Percentiles rank a stretch among this genome's conserved stretches.
phyloP scores from a whole-genome alignment of 768 basidiomycete species.

The Auriscalpium microsporum region DNA sequence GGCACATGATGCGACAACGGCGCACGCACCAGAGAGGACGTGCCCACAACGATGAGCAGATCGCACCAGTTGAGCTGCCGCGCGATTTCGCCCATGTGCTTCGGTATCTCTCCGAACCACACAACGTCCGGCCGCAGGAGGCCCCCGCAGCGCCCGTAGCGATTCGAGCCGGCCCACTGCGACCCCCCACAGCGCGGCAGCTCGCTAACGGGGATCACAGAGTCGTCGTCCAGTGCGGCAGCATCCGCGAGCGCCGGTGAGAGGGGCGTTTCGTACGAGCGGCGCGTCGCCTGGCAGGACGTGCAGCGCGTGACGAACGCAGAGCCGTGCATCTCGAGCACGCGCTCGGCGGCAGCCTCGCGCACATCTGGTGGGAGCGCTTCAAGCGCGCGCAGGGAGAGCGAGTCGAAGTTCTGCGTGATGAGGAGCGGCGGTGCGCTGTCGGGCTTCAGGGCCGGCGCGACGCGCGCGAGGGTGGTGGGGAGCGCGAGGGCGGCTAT shows the following conservation, averaged over 20 bases:
- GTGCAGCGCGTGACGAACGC: slow-evolving; percentile 48
- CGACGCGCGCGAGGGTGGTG: slow-evolving; percentile 25
- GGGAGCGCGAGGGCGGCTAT: slow-evolving; percentile 39
- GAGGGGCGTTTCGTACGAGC: slow-evolving; percentile 34
- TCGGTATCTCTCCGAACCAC: slow-evolving; percentile 31
- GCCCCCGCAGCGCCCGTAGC: slow-evolving; percentile 15
- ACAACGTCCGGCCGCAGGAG: slow-evolving; percentile 29
- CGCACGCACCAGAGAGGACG: slow-evolving; percentile 19
- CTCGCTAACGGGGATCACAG: slow-evolving; percentile 22
- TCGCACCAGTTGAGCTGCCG: slow-evolving; percentile 21
- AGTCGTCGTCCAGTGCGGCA: slow-evolving; percentile 16
- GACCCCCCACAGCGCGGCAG: slow-evolving; percentile 20
- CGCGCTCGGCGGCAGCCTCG: background rate
- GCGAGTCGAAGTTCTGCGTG: slow-evolving; percentile 53
- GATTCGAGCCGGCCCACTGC: background rate
- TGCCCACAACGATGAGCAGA: slow-evolving; percentile 31
- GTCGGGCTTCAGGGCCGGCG: slow-evolving; percentile 21
- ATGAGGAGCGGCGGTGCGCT: slow-evolving; percentile 36
- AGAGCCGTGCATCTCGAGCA: slow-evolving; percentile 53
- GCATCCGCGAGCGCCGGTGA: slow-evolving; percentile 36
- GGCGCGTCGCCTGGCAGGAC: slow-evolving; percentile 33
- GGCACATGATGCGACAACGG: background rate
- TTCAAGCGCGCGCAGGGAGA: slow-evolving; percentile 33
- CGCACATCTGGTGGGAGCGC: slow-evolving; percentile 4
- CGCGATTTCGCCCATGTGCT: slow-evolving; percentile 22